These are phyloP conservation scores for Cocos nucifera DNA, from an alignment of 176 grass and related monocot species.

Conservation along the genomic window DNA sequence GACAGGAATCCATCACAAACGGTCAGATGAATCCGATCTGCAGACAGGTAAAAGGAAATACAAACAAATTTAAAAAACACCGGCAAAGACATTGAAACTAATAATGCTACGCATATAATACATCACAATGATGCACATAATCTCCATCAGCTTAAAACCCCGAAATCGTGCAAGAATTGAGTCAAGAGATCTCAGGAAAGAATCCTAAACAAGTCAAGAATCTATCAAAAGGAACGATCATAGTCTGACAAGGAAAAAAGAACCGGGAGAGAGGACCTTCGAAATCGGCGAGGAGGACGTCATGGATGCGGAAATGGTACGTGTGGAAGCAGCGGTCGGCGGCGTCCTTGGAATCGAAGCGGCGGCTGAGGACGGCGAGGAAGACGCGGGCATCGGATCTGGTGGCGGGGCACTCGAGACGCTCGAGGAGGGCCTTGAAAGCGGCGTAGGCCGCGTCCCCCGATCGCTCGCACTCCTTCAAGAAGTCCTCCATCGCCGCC, in stretches of 20 bases:
- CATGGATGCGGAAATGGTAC: slow-evolving; percentile 91
- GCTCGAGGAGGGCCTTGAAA: slow-evolving; percentile 64
- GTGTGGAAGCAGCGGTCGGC: slow-evolving; percentile 58
- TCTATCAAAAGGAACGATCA: background rate
- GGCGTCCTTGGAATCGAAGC: slow-evolving; percentile 38
- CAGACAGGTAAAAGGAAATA: too few species aligned
- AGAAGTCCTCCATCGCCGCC: slow-evolving; percentile 46
- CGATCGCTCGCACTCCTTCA: slow-evolving; percentile 53
- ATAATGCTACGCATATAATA: too few species aligned
- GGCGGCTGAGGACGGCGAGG: slow-evolving; percentile 52
- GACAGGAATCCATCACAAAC: too few species aligned
- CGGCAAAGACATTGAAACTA: too few species aligned
- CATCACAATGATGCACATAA: too few species aligned
- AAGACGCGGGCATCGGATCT: slow-evolving; percentile 63
- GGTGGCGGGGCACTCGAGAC: slow-evolving; percentile 41
- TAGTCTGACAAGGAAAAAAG: background rate
- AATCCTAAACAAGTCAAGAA: too few species aligned
- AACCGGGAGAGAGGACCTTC: slow-evolving; percentile 30
- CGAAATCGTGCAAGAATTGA: too few species aligned
- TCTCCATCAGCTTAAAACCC: too few species aligned
- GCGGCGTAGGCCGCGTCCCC: slow-evolving; percentile 83
- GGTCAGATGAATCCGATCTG: too few species aligned
- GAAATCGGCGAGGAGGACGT: slow-evolving; percentile 46
- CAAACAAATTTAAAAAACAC: too few species aligned
- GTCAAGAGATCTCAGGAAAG: background rate